Evolutionary conservation across 2,329 filamentous ascomycete species (phyloP).

Genomic region (Sclerotinia trifoliorum): DNA sequence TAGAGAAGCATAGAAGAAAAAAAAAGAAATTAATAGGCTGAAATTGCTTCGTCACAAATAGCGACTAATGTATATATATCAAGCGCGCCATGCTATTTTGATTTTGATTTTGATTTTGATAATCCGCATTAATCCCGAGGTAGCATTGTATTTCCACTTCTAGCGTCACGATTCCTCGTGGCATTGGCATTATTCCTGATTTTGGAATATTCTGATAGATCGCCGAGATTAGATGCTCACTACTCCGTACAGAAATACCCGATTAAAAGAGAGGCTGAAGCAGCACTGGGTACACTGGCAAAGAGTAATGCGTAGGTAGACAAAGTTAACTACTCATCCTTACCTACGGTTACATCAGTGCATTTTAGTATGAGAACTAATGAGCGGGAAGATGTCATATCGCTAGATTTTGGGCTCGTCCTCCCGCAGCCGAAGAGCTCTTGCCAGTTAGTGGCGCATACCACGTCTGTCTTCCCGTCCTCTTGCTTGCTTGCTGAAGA

Average conservation of each 20-base stretch:
- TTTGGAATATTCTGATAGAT: not conserved
- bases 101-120: not conserved
- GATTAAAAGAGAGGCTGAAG: no score
- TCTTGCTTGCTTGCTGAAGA: not conserved
- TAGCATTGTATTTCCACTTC: not conserved
- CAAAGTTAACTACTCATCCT: slow-evolving; percentile 19
- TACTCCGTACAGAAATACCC: not conserved
- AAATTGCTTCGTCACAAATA: slow-evolving; percentile 11
- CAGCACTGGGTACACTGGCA: no score
- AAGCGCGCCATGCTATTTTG: not conserved
- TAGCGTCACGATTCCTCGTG: not conserved
- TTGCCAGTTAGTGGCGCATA: slow-evolving; percentile 20
- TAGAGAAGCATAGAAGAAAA: not conserved
- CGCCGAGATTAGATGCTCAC: slow-evolving; percentile 7
- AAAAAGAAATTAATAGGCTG: slow-evolving; percentile 9
- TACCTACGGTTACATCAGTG: slow-evolving; percentile 12
- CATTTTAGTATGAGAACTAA: slow-evolving; percentile 17
- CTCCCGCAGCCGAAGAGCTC: slow-evolving; percentile 19
- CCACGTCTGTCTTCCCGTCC: not conserved
- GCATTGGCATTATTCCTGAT: not conserved
- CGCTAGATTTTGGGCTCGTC: not conserved
- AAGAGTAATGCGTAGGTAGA: no score
- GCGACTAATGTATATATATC: not conserved
- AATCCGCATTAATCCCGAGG: not conserved
- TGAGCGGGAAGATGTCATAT: slow-evolving; percentile 16